Evolutionary conservation across 139 green algal species (phyloP).

Genomic region (Diplosphaera chodatii): DNA sequence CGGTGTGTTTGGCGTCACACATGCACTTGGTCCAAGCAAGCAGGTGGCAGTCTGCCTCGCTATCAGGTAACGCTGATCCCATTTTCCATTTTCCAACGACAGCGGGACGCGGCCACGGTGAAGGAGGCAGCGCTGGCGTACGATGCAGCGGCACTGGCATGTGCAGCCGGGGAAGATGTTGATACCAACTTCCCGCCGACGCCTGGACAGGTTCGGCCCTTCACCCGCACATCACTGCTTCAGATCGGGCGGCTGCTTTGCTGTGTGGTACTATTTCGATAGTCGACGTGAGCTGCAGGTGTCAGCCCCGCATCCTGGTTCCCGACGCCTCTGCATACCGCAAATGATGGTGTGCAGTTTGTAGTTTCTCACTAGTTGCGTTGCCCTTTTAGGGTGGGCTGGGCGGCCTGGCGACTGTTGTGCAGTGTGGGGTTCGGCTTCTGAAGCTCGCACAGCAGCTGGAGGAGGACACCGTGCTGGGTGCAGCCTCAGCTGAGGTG

Average conservation of each 20-base stretch:
- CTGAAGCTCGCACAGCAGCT: conserved; percentile 11
- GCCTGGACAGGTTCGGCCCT: background rate
- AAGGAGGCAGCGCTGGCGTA: conserved; percentile 5
- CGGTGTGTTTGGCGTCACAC: too few relatives aligned
- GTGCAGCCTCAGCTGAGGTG: background rate
- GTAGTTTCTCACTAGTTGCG: background rate
- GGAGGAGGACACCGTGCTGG: background rate
- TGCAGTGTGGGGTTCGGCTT: conserved; percentile 9
- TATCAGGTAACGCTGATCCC: too few relatives aligned
- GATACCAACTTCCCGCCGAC: conserved; percentile 24
- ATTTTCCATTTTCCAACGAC: background rate
- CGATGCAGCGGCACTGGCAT: conserved; percentile 11
- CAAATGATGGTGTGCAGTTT: too few relatives aligned
- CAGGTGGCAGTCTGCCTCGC: too few relatives aligned
- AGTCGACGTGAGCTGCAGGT: too few relatives aligned
- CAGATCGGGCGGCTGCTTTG: too few relatives aligned
- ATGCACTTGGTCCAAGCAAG: too few relatives aligned
- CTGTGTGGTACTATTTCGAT: background rate
- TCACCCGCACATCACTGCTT: too few relatives aligned
- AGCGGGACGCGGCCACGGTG: background rate
- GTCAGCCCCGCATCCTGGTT: too few relatives aligned
- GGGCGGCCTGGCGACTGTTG: background rate
- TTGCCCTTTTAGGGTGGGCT: too few relatives aligned
- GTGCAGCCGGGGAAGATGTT: background rate
- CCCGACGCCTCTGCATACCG: too few relatives aligned